These are phyloP conservation scores for Vitis amurensis DNA, from an alignment of 164 flowering plant species.

Conservation along the genomic window DNA sequence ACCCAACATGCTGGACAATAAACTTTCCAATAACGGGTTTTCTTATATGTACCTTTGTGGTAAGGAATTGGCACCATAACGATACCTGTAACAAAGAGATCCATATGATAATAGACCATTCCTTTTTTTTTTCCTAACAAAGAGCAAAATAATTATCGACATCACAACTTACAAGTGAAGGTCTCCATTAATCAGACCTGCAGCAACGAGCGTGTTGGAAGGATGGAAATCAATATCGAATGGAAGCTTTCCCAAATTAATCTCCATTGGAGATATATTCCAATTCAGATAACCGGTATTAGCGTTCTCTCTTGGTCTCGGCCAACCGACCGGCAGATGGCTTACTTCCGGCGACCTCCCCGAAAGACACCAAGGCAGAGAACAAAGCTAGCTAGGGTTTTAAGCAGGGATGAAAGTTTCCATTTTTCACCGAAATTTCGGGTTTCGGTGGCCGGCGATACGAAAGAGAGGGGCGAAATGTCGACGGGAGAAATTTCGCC, in stretches of 20 bases:
- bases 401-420: no score
- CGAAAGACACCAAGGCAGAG: no score
- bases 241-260: constrained; percentile 52
- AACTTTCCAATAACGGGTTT: neutral
- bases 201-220: constrained; percentile 52
- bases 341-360: no score
- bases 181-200: constrained; percentile 72
- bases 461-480: no score
- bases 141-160: neutral
- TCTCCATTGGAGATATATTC: constrained; percentile 47
- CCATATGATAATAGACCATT: neutral
- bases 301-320: no score
- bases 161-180: constrained; percentile 55
- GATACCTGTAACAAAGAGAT: constrained; percentile 42
- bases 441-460: no score
- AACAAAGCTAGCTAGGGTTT: no score
- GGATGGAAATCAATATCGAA: constrained; percentile 94
- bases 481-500: no score
- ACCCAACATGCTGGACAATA: neutral
- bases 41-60: constrained; percentile 51
- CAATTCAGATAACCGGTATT: no score
- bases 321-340: no score
- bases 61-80: constrained; percentile 46
- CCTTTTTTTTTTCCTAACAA: neutral
- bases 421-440: no score